Conservation (phyloP, 2,329 filamentous ascomycete species). For the Ascochyta viciae-villosae region DNA sequence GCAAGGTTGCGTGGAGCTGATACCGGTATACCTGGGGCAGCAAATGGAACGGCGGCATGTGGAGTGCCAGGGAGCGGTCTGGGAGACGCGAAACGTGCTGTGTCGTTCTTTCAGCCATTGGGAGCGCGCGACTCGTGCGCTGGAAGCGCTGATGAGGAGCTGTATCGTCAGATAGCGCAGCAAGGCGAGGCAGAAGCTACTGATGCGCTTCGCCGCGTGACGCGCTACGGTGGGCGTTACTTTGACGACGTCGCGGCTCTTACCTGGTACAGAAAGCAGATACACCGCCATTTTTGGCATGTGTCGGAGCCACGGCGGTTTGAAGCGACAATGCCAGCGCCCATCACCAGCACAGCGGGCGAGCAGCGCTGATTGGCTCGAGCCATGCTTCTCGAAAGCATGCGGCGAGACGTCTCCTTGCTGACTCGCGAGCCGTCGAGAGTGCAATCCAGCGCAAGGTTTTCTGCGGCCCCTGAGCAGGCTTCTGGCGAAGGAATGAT, state of each 20-base stretch:
- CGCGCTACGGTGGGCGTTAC: background rate
- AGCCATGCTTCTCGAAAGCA: conserved; percentile 34
- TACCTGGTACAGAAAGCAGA: conserved; percentile 4
- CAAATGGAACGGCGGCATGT: conserved; percentile 39
- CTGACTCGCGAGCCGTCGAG: conserved; percentile 39
- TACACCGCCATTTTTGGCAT: conserved; percentile 42
- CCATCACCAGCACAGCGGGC: conserved; percentile 12
- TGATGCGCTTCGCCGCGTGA: conserved; percentile 15
- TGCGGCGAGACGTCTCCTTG: conserved; percentile 28
- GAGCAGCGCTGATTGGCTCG: conserved; percentile 26
- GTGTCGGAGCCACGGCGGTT: conserved; percentile 35
- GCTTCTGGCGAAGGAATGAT: conserved; percentile 15
- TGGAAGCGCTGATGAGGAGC: conserved; percentile 25
- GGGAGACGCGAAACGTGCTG: conserved; percentile 37
- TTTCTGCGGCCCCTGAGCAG: conserved; percentile 33
- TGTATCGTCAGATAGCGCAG: conserved; percentile 29
- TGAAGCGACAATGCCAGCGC: conserved; percentile 34
- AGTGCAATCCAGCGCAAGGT: conserved; percentile 15
- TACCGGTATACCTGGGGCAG: conserved; percentile 30
- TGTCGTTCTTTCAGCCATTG: conserved; percentile 30
- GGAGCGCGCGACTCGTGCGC: conserved; percentile 76
- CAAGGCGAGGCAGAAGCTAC: conserved; percentile 24
- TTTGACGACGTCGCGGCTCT: conserved; percentile 8
- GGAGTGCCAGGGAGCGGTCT: conserved; percentile 24
- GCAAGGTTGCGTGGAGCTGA: conserved; percentile 32